Percentiles rank a stretch among this genome's conserved stretches.
phyloP scores from a whole-genome alignment of 2,329 filamentous ascomycete genomes.

The Dothideomycetes sp. region DNA sequence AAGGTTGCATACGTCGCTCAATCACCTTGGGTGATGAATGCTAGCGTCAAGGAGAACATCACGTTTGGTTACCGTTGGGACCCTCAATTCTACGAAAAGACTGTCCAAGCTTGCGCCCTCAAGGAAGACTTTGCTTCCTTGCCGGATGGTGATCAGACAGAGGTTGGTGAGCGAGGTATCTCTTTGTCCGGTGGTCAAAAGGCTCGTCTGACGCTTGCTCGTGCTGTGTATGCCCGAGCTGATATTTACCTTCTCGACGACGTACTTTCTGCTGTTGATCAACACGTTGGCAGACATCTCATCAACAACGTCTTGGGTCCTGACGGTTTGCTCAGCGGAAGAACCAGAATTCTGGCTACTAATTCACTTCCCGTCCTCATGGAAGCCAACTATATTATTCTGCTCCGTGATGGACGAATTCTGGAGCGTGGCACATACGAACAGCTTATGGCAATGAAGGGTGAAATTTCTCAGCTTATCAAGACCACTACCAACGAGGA shows the following conservation, averaged over 20 bases:
- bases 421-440: conserved; percentile 83
- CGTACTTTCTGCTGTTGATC: conserved; percentile 92
- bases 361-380: conserved; percentile 88
- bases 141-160: conserved; percentile 91
- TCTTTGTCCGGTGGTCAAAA: conserved; percentile 95
- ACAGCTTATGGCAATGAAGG: conserved; percentile 88
- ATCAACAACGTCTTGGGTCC: conserved; percentile 89
- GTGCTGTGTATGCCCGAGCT: conserved; percentile 92
- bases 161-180: conserved; percentile 93
- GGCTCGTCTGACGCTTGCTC: conserved; percentile 79
- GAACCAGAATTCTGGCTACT: conserved; percentile 87
- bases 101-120: conserved; percentile 82
- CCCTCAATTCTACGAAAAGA: conserved; percentile 86
- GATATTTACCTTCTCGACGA: conserved; percentile 95
- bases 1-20: conserved; percentile 86
- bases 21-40: conserved; percentile 94
- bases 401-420: conserved; percentile 74
- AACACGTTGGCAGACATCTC: conserved; percentile 88
- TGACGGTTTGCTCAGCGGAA: conserved; percentile 69
- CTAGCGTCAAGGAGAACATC: conserved; percentile 93
- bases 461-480: conserved; percentile 75
- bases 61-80: conserved; percentile 93
- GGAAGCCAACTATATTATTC: conserved; percentile 79
- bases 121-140: conserved; percentile 83
- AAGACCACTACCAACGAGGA: conserved; percentile 58